These are phyloP conservation scores for Ophiosphaerella korrae DNA, from an alignment of 2,329 filamentous ascomycete genomes.

Conservation along the genomic window DNA sequence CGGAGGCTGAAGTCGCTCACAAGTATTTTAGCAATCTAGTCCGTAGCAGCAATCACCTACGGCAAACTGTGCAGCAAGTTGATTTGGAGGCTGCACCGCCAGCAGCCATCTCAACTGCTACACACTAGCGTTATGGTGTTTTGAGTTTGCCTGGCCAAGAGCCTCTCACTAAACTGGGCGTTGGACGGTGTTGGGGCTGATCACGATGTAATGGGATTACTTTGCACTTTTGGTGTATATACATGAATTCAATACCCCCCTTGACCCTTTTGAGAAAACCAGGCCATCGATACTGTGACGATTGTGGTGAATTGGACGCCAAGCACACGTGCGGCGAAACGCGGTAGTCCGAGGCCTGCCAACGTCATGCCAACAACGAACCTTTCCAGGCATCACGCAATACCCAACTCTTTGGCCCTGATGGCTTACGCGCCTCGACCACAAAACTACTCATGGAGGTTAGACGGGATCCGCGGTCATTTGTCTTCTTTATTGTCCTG, in stretches of 20 bases:
- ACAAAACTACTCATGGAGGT: constrained; percentile 41
- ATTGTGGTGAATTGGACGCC: neutral
- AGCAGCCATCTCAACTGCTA: constrained; percentile 39
- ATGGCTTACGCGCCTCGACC: constrained; percentile 26
- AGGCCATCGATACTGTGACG: neutral
- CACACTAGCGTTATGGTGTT: constrained; percentile 15
- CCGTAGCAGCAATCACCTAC: constrained; percentile 61
- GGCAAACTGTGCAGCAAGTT: constrained; percentile 55
- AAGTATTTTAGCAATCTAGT: constrained; percentile 92
- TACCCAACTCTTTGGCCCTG: constrained; percentile 8
- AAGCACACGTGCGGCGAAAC: constrained; percentile 11
- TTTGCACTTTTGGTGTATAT: constrained; percentile 27
- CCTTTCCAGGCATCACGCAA: neutral
- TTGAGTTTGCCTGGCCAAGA: too few species aligned
- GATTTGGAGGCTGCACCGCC: constrained; percentile 59
- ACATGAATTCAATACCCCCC: constrained; percentile 43
- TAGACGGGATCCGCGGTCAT: constrained; percentile 43
- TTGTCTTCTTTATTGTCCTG: constrained; percentile 46
- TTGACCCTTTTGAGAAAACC: constrained; percentile 20
- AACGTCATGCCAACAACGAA: constrained; percentile 9
- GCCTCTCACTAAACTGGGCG: constrained; percentile 12
- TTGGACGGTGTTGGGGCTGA: constrained; percentile 18
- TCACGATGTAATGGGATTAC: constrained; percentile 18
- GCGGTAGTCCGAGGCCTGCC: constrained; percentile 14
- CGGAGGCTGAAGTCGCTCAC: constrained; percentile 82